Percentiles rank a stretch among this genome's conserved stretches.
Evolutionary conservation across 306 rosid genomes (phyloP).

Genomic region (Heteromeles arbutifolia): DNA sequence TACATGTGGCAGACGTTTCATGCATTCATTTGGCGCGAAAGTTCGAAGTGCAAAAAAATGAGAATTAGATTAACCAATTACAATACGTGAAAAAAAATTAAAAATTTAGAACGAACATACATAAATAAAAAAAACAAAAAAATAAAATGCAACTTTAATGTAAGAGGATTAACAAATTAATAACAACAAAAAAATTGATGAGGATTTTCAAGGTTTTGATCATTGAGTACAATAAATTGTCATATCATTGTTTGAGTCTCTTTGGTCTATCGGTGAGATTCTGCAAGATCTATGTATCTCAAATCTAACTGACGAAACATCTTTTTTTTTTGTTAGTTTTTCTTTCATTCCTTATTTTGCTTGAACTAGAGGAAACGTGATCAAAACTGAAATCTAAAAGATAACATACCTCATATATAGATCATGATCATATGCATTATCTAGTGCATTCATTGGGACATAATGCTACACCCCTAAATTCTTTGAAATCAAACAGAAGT

Average conservation of each 20-base stretch:
- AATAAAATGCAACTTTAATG: background rate
- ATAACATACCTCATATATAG: background rate
- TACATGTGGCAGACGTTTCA: no score
- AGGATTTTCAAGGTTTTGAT: background rate
- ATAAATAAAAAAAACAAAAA: background rate
- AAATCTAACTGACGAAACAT: no score
- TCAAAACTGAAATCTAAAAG: background rate
- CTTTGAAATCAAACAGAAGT: background rate
- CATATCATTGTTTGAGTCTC: background rate
- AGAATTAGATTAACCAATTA: no score
- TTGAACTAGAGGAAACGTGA: background rate
- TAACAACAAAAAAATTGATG: background rate
- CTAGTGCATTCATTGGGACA: background rate
- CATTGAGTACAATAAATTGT: background rate
- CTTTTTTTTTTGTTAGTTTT: background rate
- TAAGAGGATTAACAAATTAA: background rate
- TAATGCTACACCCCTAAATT: background rate
- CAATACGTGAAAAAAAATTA: no score
- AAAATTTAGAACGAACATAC: no score
- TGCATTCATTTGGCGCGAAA: no score
- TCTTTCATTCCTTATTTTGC: background rate
- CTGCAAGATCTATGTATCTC: background rate
- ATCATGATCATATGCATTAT: background rate
- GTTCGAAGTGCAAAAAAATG: no score
- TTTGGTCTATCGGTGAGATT: background rate